Percentiles rank a stretch among this genome's conserved stretches.
phyloP scores from a whole-genome alignment of 768 basidiomycete species.

The Auricularia sp. region DNA sequence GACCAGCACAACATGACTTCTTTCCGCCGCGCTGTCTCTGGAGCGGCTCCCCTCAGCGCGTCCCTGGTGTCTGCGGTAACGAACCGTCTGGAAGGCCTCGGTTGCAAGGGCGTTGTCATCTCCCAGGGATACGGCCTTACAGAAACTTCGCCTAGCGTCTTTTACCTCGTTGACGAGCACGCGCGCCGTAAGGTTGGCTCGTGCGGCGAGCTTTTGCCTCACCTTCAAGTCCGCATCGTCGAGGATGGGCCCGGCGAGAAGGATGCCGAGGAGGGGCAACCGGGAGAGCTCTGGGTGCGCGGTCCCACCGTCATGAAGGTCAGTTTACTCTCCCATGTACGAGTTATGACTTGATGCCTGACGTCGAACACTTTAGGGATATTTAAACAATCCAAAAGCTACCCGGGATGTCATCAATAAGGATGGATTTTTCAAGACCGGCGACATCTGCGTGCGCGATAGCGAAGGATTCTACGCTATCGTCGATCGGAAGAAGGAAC shows the following conservation, averaged over 20 bases:
- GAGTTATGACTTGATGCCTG: too few species aligned
- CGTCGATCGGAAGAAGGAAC: slow-evolving; percentile 49
- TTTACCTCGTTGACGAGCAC: slow-evolving; percentile 39
- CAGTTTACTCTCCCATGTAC: background rate
- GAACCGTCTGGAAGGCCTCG: slow-evolving; percentile 24
- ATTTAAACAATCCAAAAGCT: slow-evolving; percentile 61
- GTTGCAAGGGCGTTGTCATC: slow-evolving; percentile 5
- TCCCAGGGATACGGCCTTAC: slow-evolving; percentile 63
- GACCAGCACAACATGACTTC: slow-evolving; percentile 56
- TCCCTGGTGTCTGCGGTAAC: slow-evolving; percentile 45
- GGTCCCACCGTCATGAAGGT: slow-evolving; percentile 79
- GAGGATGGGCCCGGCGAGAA: slow-evolving; percentile 41
- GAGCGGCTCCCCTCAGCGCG: slow-evolving; percentile 72
- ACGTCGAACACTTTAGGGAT: slow-evolving; percentile 35
- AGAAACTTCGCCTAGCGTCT: slow-evolving; percentile 69
- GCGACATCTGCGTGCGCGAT: slow-evolving; percentile 65
- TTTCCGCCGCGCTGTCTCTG: slow-evolving; percentile 50
- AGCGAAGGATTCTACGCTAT: slow-evolving; percentile 64
- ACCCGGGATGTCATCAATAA: slow-evolving; percentile 58
- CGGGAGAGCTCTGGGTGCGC: slow-evolving; percentile 75
- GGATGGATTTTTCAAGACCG: slow-evolving; percentile 83
- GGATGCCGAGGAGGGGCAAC: slow-evolving; percentile 43
- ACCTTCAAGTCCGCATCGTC: slow-evolving; percentile 66
- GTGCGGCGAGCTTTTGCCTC: slow-evolving; percentile 55
- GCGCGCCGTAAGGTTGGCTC: slow-evolving; percentile 46